A percentile compares a stretch with the other conserved stretches of the same genome.
Conservation (phyloP, 140 eudicot species). For the Bidens hawaiensis region DNA sequence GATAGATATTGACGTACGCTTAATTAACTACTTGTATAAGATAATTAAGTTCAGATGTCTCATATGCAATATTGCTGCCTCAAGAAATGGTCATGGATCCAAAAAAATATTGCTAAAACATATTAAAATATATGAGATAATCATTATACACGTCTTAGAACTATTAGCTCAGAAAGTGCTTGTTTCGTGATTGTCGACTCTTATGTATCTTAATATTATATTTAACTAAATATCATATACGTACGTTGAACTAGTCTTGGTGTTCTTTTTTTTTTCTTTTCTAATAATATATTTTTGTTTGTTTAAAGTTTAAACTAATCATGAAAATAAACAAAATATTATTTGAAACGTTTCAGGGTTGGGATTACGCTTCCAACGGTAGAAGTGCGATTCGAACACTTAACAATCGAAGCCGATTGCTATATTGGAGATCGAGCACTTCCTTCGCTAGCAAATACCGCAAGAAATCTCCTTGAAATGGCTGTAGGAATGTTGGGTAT, state of each 20-base stretch:
- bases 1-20: not conserved
- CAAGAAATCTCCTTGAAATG: slow-evolving; percentile 57
- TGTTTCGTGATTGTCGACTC: not conserved
- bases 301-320: not conserved
- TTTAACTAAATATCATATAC: not conserved
- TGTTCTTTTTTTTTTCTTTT: too few relatives aligned
- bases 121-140: not conserved
- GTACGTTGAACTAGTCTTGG: slow-evolving; percentile 6
- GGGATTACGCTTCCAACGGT: slow-evolving; percentile 87
- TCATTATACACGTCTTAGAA: not conserved
- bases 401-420: slow-evolving; percentile 78
- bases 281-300: not conserved
- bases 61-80: slow-evolving; percentile 8
- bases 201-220: not conserved
- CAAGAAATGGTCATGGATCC: slow-evolving; percentile 1
- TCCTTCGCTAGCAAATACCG: slow-evolving; percentile 72
- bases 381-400: slow-evolving; percentile 65
- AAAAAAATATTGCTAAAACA: not conserved
- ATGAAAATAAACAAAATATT: not conserved
- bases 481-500: slow-evolving; percentile 49
- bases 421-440: slow-evolving; percentile 82
- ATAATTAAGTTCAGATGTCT: not conserved
- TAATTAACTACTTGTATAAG: not conserved
- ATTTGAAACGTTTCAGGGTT: slow-evolving; percentile 46
- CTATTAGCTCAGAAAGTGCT: not conserved